Evolutionary conservation across 495 filamentous ascomycete genomes (phyloP).

Genomic region (Penicillium parvum): DNA sequence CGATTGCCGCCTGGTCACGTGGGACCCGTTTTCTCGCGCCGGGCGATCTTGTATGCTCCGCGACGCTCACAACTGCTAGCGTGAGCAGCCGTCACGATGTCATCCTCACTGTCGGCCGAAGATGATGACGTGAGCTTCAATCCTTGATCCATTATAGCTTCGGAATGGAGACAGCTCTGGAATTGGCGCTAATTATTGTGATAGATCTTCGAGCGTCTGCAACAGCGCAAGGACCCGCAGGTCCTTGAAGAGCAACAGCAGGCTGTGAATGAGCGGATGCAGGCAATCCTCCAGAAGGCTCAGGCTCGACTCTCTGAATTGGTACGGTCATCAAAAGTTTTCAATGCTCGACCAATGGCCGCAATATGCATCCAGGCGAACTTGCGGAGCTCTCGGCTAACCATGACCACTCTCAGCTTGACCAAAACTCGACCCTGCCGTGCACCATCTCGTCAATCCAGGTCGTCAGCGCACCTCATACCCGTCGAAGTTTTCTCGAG

Average conservation of each 20-base stretch:
- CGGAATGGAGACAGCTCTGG: not conserved
- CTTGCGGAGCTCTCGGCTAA: slow-evolving; percentile 12
- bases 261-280: slow-evolving; percentile 57
- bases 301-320: slow-evolving; percentile 57
- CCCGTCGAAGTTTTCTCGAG: slow-evolving; percentile 73
- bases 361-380: not conserved
- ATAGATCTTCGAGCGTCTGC: slow-evolving; percentile 64
- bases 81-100: slow-evolving; percentile 42
- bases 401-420: slow-evolving; percentile 51
- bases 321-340: slow-evolving; percentile 23
- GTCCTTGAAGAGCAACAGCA: slow-evolving; percentile 58
- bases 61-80: slow-evolving; percentile 19
- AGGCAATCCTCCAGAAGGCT: slow-evolving; percentile 61
- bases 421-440: slow-evolving; percentile 71
- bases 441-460: slow-evolving; percentile 78
- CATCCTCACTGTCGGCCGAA: slow-evolving; percentile 38
- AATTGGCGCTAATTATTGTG: not conserved
- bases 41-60: slow-evolving; percentile 10
- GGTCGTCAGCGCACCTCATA: slow-evolving; percentile 72
- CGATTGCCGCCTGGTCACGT: slow-evolving; percentile 23
- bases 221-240: slow-evolving; percentile 56
- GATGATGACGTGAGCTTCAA: slow-evolving; percentile 38
- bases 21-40: slow-evolving; percentile 18
- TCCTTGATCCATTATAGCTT: not conserved
- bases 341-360: not conserved